These are phyloP conservation scores for Fusarium penzigii DNA, from an alignment of 2,329 filamentous ascomycete species.

Conservation along the genomic window DNA sequence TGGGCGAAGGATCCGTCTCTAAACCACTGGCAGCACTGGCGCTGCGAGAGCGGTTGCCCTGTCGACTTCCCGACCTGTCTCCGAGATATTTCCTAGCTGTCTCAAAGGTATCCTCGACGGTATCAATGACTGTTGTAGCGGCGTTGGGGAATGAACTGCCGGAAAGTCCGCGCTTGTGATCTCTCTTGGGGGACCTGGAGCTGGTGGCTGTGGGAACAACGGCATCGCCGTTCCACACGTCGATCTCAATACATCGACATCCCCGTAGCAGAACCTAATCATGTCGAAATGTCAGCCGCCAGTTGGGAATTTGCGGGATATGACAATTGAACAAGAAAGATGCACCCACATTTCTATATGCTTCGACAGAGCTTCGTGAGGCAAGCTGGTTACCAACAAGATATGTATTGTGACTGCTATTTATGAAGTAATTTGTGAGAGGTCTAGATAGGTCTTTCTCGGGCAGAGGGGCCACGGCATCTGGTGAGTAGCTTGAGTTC, in stretches of 20 bases:
- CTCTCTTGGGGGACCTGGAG: conserved; percentile 41
- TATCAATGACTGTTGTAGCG: conserved; percentile 42
- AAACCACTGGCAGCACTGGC: conserved; percentile 40
- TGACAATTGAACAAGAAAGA: background rate
- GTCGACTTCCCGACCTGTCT: conserved; percentile 23
- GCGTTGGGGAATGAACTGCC: conserved; percentile 48
- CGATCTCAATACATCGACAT: conserved; percentile 91
- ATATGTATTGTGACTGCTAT: conserved; percentile 94
- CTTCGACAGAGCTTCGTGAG: conserved; percentile 73
- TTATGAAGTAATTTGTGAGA: conserved; percentile 90
- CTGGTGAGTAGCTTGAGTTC: conserved; percentile 44
- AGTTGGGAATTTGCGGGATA: background rate
- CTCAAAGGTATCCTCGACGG: conserved; percentile 35
- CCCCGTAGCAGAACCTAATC: conserved; percentile 68
- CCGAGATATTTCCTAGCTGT: conserved; percentile 29
- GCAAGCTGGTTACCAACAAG: conserved; percentile 82
- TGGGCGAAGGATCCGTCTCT: conserved; percentile 33
- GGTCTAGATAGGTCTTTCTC: conserved; percentile 64
- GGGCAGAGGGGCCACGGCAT: conserved; percentile 46
- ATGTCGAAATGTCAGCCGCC: background rate
- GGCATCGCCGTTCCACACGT: conserved; percentile 81
- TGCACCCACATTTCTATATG: conserved; percentile 70
- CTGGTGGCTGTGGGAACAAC: conserved; percentile 33
- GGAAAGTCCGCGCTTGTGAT: conserved; percentile 50
- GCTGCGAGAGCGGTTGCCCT: conserved; percentile 38